These are phyloP conservation scores for Ananas comosus DNA, from an alignment of 176 grass and related monocot species.

Conservation along the genomic window DNA sequence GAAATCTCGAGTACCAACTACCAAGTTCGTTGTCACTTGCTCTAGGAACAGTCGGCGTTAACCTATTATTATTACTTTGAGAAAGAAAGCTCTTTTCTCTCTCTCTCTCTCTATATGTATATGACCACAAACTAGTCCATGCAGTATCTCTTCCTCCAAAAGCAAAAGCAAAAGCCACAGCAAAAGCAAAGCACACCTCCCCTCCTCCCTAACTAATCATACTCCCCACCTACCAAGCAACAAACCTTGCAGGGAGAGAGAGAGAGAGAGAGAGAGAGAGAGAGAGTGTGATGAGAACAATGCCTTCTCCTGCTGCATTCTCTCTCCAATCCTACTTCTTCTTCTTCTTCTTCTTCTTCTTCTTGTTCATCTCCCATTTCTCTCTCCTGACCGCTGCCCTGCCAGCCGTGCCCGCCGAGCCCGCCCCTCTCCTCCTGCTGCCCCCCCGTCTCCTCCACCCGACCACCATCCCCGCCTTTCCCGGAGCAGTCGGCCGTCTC, in stretches of 20 bases:
- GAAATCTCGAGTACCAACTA: too few species aligned
- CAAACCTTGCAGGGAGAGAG: not conserved
- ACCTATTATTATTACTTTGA: too few species aligned
- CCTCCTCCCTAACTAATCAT: too few species aligned
- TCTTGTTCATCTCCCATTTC: conserved; percentile 15
- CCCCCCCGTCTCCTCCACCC: conserved; percentile 23
- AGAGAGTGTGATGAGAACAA: not conserved
- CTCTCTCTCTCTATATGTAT: too few species aligned
- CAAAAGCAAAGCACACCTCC: too few species aligned
- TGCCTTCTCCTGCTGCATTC: not conserved
- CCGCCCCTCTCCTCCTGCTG: conserved; percentile 29
- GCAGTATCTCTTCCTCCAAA: too few species aligned
- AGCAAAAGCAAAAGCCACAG: too few species aligned
- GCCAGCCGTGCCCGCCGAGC: conserved; percentile 28
- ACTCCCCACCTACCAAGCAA: not conserved
- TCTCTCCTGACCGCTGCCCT: conserved; percentile 11
- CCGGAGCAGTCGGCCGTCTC: conserved; percentile 68
- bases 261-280: not conserved
- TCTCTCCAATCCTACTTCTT: not conserved
- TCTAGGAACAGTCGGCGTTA: too few species aligned
- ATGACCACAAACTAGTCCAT: too few species aligned
- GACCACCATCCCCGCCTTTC: conserved; percentile 91
- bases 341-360: conserved; percentile 31
- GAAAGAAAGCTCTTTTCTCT: too few species aligned
- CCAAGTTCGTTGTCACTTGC: too few species aligned